Percentiles rank a stretch among this genome's conserved stretches.
Conservation (phyloP, 2,329 filamentous ascomycete genomes). For the Fusarium beomiforme region DNA sequence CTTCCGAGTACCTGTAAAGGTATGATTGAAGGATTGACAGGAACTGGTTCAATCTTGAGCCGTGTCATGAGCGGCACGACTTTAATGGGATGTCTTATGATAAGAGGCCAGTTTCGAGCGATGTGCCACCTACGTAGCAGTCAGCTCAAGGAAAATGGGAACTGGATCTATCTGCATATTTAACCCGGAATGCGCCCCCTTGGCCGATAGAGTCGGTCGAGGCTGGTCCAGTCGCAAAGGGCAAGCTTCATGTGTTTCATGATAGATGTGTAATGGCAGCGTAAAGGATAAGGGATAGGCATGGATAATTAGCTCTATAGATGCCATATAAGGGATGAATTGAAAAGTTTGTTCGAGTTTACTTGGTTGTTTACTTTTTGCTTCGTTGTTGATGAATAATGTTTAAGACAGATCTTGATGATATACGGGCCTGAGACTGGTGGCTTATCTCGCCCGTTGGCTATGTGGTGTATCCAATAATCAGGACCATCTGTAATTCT, state of each 20-base stretch:
- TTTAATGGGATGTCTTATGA: not conserved
- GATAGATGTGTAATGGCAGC: slow-evolving; percentile 32
- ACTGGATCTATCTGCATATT: slow-evolving; percentile 36
- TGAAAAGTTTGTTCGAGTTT: slow-evolving; percentile 23
- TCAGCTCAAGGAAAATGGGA: slow-evolving; percentile 3
- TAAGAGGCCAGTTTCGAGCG: slow-evolving; percentile 1
- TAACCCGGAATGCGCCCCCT: slow-evolving; percentile 40
- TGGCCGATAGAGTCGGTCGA: slow-evolving; percentile 9
- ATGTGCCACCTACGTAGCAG: not conserved
- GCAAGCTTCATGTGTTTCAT: slow-evolving; percentile 35
- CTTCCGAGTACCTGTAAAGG: slow-evolving; percentile 44
- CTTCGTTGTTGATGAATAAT: not conserved
- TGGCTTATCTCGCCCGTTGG: not conserved
- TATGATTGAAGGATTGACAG: not conserved
- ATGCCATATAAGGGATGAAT: slow-evolving; percentile 30
- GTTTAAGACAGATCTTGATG: not conserved
- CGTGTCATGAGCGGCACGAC: not conserved
- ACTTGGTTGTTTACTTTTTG: not conserved
- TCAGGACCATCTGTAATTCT: not conserved
- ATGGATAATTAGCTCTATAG: not conserved
- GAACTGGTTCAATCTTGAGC: not conserved
- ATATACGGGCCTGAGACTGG: not conserved
- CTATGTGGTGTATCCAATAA: not conserved
- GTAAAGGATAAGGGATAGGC: slow-evolving; percentile 8
- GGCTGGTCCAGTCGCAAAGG: slow-evolving; percentile 41